Evolutionary conservation across 805 yeast species (phyloP).

Genomic region (Starmera caribaea): DNA sequence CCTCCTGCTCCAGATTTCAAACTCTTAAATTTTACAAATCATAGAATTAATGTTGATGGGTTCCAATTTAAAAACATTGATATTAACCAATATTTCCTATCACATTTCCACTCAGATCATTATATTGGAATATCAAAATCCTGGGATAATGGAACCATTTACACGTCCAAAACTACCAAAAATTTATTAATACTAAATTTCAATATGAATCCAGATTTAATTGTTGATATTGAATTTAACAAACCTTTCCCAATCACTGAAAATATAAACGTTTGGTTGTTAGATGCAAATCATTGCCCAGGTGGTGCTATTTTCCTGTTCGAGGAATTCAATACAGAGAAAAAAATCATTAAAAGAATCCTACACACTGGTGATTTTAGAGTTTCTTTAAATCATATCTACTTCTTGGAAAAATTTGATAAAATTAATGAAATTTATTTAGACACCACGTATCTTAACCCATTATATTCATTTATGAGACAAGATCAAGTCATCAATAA

Average conservation of each 20-base stretch:
- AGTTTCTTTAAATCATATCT: constrained; percentile 31
- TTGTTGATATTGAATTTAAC: constrained; percentile 34
- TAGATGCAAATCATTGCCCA: constrained; percentile 95
- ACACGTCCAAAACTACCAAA: constrained; percentile 65
- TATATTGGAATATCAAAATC: constrained; percentile 75
- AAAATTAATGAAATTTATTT: constrained; percentile 52
- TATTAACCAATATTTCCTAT: constrained; percentile 46
- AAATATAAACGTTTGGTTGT: constrained; percentile 42
- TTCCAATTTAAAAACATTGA: constrained; percentile 40
- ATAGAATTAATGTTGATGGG: constrained; percentile 55
- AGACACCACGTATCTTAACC: constrained; percentile 85
- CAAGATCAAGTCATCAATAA: constrained; percentile 59
- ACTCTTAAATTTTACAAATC: constrained; percentile 32
- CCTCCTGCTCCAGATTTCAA: constrained; percentile 39
- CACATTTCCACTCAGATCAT: constrained; percentile 93
- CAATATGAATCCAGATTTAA: constrained; percentile 36
- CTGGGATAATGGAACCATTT: constrained; percentile 69
- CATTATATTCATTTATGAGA: constrained; percentile 65
- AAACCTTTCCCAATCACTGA: constrained; percentile 29
- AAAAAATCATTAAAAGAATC: constrained; percentile 22
- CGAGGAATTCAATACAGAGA: constrained; percentile 26
- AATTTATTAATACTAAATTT: constrained; percentile 44
- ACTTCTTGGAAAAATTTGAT: constrained; percentile 1
- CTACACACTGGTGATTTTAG: constrained; percentile 95
- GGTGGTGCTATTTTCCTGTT: constrained; percentile 82